Evolutionary conservation across 2,329 filamentous ascomycete genomes (phyloP), one percentile per base, ranked within the genome.

Genomic region (Colletotrichum filicis): DNA sequence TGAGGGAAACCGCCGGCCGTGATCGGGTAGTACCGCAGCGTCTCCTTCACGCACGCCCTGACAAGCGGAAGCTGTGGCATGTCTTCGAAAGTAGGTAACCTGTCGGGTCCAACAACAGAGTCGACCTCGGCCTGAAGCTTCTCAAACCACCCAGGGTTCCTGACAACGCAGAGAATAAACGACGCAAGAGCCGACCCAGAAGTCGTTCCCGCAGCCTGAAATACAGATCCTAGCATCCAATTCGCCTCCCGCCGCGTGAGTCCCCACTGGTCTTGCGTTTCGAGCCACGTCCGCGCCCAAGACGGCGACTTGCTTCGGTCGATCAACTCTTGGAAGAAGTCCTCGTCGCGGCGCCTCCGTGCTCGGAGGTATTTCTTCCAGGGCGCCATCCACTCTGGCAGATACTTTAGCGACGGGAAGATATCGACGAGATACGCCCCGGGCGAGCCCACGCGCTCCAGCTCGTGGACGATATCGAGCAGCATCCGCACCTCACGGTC

Each of bases 11-110:
- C 85, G 80, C 74, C 14, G 3, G 61, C 55, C 7, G 49, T 56
- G 35, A 89, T 87, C 24, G 87, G 87, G 58, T 87, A 82, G 85
- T 86, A 89, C 12, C 88, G 82, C 22, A 89, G 80, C 0, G 83
- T 82, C 78, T 90, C 81, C 68, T 76, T 83, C 66, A 85, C 80
- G 19, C 82, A 78, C 6, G 83, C 83, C n/a, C 82, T 79, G 7
- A 84, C 77, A 2, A 80, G 79, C 5, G 84, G 83, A 35, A 86
- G 75, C 4, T 79, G 78, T 2, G 80, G 77, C 67, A 83, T 80
- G 65, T 85, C 83, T 12, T 78, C 69, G 53, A 83, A 79, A 8
- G 66, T 76, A 0, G 84, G 83, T 56, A 85, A 69, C 9, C 82
- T 78, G n/a, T 80, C 79, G 1, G 46, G 11, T 12, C 82, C 83